Conservation (phyloP, 129 eudicot species). For the Heracleum sosnowskyi region DNA sequence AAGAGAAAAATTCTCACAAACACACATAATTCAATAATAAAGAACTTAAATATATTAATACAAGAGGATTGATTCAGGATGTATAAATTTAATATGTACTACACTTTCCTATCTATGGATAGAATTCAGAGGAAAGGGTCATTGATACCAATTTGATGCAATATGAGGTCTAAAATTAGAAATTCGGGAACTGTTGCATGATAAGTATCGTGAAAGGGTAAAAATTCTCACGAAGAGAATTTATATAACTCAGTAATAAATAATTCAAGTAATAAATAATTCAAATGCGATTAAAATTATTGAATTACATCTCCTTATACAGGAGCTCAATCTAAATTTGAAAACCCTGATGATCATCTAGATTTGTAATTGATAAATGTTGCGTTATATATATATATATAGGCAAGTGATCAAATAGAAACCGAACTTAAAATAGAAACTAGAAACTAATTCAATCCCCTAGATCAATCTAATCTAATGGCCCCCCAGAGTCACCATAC, state of each 20-base stretch:
- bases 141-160: neutral
- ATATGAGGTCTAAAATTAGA: neutral
- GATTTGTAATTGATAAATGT: too few species aligned
- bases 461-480: too few species aligned
- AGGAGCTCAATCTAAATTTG: neutral
- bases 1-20: neutral
- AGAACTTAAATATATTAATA: neutral
- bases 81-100: neutral
- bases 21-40: too few species aligned
- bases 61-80: neutral
- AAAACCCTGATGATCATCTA: neutral
- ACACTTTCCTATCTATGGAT: neutral
- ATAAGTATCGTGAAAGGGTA: neutral
- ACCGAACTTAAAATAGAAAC: too few species aligned
- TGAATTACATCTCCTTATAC: neutral
- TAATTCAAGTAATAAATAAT: neutral
- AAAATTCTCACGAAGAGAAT: neutral
- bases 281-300: neutral
- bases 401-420: too few species aligned
- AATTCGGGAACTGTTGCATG: neutral
- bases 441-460: too few species aligned
- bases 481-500: too few species aligned
- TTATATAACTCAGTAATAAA: too few species aligned
- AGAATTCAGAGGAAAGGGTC: neutral
- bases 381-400: too few species aligned